Evolutionary conservation across 768 basidiomycete species (phyloP).

Genomic region (Leucosporidium yakuticum): DNA sequence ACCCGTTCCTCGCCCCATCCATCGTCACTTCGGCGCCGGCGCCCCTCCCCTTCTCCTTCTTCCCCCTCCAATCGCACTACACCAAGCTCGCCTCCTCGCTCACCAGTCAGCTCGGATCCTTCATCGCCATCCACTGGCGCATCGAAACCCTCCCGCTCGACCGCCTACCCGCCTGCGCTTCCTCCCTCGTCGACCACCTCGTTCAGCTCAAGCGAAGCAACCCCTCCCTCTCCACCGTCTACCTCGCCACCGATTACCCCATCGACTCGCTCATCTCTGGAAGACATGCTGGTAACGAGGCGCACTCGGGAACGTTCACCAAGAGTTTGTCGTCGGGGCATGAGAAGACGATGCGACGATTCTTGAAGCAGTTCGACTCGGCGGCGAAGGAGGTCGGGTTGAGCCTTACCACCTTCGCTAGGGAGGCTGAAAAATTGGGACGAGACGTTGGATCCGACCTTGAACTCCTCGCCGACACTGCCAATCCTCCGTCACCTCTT

Average conservation of each 20-base stretch:
- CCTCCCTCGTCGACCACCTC: conserved; percentile 51
- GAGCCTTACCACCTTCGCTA: conserved; percentile 49
- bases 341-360: conserved; percentile 48
- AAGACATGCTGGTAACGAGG: conserved; percentile 33
- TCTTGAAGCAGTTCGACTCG: conserved; percentile 49
- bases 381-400: conserved; percentile 46
- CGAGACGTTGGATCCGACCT: not conserved
- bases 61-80: conserved; percentile 51
- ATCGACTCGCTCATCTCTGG: conserved; percentile 35
- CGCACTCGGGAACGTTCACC: conserved; percentile 51
- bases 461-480: no score
- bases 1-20: conserved; percentile 47
- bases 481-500: not conserved
- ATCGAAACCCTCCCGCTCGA: conserved; percentile 52
- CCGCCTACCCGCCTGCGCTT: conserved; percentile 52
- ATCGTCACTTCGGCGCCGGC: conserved; percentile 7
- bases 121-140: conserved; percentile 56
- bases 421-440: conserved; percentile 42
- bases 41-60: conserved; percentile 28
- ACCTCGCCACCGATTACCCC: conserved; percentile 58
- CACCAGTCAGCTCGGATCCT: conserved; percentile 45
- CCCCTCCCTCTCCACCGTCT: conserved; percentile 47
- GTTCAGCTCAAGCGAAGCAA: conserved; percentile 35
- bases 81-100: conserved; percentile 47
- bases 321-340: conserved; percentile 48